These are phyloP conservation scores for Colletotrichum melonis DNA, from an alignment of 2,329 filamentous ascomycete species.

Conservation along the genomic window DNA sequence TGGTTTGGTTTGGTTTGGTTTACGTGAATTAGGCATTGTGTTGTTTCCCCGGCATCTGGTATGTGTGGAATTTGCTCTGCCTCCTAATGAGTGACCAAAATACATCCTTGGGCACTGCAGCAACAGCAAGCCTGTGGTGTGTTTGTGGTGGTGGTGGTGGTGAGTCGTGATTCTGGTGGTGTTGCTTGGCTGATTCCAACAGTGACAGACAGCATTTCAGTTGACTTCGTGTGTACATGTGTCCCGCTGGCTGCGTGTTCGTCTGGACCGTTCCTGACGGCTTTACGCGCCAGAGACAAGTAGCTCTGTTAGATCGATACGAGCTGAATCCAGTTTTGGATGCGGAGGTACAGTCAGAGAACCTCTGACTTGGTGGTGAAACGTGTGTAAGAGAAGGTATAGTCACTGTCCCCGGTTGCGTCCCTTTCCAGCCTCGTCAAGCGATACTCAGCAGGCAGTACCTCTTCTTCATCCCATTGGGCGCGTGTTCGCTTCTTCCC, in stretches of 20 bases:
- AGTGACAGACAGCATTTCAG: slow-evolving; percentile 9
- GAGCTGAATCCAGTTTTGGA: slow-evolving; percentile 25
- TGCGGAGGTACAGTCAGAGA: neutral
- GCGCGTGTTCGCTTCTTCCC: neutral
- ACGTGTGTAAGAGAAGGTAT: neutral
- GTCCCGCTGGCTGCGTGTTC: neutral
- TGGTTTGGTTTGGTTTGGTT: neutral
- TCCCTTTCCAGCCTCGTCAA: slow-evolving; percentile 16
- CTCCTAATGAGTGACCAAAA: neutral
- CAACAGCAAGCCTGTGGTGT: neutral
- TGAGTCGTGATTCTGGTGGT: neutral
- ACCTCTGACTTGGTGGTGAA: neutral
- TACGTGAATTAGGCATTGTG: neutral
- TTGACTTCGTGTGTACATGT: slow-evolving; percentile 6
- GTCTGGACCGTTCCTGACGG: slow-evolving; percentile 3
- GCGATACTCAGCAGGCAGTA: slow-evolving; percentile 6
- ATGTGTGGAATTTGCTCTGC: neutral
- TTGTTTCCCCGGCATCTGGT: neutral
- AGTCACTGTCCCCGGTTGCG: slow-evolving; percentile 14
- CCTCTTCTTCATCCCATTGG: slow-evolving; percentile 12
- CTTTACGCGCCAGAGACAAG: neutral
- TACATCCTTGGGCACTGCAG: neutral
- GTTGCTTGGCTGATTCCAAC: slow-evolving; percentile 10
- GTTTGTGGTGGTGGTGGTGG: too few species aligned
- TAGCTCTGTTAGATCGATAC: slow-evolving; percentile 34